Percentiles rank a stretch among this genome's conserved stretches.
phyloP scores from a whole-genome alignment of 768 basidiomycete genomes.

The Tricholoma matsutake region DNA sequence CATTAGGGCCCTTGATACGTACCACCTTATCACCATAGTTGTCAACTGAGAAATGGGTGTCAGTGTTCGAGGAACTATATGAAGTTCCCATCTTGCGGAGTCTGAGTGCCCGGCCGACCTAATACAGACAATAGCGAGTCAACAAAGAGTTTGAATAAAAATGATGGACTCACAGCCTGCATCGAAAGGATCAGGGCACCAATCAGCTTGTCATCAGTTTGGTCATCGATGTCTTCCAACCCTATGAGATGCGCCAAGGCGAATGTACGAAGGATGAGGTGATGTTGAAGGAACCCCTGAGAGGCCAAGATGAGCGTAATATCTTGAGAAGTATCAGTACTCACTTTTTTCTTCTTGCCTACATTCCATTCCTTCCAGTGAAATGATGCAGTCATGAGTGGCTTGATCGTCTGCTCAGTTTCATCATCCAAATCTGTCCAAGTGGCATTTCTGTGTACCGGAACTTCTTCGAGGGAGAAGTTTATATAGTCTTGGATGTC shows the following conservation, averaged over 20 bases:
- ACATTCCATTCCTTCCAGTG: not conserved
- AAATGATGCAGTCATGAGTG: not conserved
- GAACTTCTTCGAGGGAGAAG: not conserved
- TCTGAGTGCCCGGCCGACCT: not conserved
- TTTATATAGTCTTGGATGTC: not conserved
- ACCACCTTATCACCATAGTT: not conserved
- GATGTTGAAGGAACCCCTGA: not conserved
- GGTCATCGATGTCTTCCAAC: not conserved
- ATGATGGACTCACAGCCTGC: not conserved
- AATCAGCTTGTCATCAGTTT: not conserved
- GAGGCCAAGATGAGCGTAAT: not conserved
- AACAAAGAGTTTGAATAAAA: not conserved
- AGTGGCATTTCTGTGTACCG: not conserved
- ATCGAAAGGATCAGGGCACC: not conserved
- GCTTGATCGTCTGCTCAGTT: no score
- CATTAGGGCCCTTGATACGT: not conserved
- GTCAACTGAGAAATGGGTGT: not conserved
- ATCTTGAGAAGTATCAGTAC: not conserved
- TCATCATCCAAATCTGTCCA: no score
- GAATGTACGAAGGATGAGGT: not conserved
- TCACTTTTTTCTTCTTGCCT: not conserved
- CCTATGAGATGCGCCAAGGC: not conserved
- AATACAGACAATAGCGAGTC: not conserved
- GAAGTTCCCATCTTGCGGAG: not conserved
- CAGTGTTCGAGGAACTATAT: no score